Percentiles rank a stretch among this genome's conserved stretches.
These are phyloP conservation scores for Solanum hybrid DNA, from an alignment of 305 asterid species.

Conservation along the genomic window DNA sequence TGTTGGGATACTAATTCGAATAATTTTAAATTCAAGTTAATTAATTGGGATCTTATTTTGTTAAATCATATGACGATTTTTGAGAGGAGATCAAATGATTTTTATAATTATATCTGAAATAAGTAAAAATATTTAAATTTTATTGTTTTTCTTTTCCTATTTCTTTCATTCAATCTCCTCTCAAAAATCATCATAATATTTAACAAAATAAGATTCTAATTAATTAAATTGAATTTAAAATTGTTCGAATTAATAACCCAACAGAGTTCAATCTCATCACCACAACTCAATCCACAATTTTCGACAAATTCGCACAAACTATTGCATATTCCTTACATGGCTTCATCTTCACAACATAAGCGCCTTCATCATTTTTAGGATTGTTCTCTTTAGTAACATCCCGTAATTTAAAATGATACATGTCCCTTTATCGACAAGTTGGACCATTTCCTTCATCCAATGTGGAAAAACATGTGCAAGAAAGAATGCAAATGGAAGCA, in stretches of 20 bases:
- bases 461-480: neutral
- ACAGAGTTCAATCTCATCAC: neutral
- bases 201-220: neutral
- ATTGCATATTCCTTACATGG: neutral
- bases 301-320: neutral
- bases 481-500: neutral
- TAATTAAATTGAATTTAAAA: no score
- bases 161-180: neutral
- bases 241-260: neutral
- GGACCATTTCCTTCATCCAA: neutral
- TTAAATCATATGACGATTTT: neutral
- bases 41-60: neutral
- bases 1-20: neutral
- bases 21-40: neutral
- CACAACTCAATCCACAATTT: neutral
- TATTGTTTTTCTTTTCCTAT: neutral
- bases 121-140: neutral
- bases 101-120: neutral
- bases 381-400: neutral
- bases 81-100: neutral
- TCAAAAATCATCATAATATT: neutral
- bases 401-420: neutral
- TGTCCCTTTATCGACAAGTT: neutral
- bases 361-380: neutral
- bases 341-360: neutral